Evolutionary conservation across 768 basidiomycete genomes (phyloP), one percentile per base, ranked within the genome.

Genomic region (Serendipita sp.): DNA sequence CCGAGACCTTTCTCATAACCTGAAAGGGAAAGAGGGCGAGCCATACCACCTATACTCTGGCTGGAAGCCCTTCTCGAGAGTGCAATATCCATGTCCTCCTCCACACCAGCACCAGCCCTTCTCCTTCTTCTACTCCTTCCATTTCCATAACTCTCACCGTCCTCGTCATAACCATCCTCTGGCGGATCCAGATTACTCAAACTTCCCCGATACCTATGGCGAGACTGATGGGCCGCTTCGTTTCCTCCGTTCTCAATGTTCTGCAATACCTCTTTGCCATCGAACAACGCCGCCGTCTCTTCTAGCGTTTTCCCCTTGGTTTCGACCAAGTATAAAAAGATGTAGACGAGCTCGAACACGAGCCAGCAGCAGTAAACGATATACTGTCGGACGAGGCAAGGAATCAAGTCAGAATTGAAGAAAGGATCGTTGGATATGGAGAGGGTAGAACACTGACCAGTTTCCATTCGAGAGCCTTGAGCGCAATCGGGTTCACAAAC

Each of bases 401-500:
- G 13, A 41, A 41, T 24, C 24, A 24, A 24, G 24, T 24, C 24
- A 24, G 24, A 24, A 24, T 24, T 24, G 24, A 24, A 24, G 24
- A 24, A 24, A 24, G 16, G 24, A 30, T 54, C 15, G 15, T 10
- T 10, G 24, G 24, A 41, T 13, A 41, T 5, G 24, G 18, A 18
- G 13, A 18, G 13, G 45, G 13, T 13, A 46, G 13, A 46, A 18
- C 13, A 69, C 75, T 62, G 63, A 77, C 75, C 60, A 76, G 76
- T 71, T 73, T 73, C 79, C 80, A 77, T 8, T 75, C 75, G 3
- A 83, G 68, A 0, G 71, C 71, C 3, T 76, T 74, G 28, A 91
- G 74, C 1, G 88, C 89, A 76, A 84, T 82, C 7, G 89, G 87
- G 69, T 90, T 90, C 54, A 88, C 81, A 64, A 88, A 86, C 70